These are phyloP conservation scores for Anisogramma anomala DNA, from an alignment of 2,329 filamentous ascomycete species.

Conservation along the genomic window DNA sequence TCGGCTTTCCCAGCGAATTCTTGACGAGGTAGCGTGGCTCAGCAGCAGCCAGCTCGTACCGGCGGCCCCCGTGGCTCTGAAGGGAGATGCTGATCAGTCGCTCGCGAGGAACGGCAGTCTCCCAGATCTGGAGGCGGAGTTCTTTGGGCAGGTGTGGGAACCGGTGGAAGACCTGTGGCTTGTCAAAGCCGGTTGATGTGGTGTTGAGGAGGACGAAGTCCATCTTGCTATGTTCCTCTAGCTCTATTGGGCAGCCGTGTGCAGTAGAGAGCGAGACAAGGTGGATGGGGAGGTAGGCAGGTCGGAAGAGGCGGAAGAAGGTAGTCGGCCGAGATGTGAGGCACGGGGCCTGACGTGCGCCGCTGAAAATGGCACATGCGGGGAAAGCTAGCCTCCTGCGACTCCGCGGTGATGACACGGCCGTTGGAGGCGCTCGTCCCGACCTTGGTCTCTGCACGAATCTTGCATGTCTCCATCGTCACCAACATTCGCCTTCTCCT, in stretches of 20 bases:
- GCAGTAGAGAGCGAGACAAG: no score
- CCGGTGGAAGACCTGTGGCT: neutral
- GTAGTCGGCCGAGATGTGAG: no score
- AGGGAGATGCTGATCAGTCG: conserved; percentile 3
- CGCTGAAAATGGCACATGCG: no score
- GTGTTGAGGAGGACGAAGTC: neutral
- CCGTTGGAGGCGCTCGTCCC: no score
- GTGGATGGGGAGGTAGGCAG: no score
- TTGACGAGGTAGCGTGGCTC: conserved; percentile 5
- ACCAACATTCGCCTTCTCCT: no score
- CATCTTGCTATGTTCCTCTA: neutral
- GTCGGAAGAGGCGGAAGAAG: no score
- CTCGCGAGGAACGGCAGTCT: conserved; percentile 8
- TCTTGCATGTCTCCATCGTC: no score
- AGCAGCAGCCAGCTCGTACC: neutral
- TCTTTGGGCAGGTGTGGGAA: conserved; percentile 10
- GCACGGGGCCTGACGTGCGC: no score
- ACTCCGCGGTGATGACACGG: no score
- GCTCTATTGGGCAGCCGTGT: neutral
- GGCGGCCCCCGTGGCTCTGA: neutral
- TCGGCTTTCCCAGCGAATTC: conserved; percentile 8
- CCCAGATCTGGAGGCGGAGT: conserved; percentile 11
- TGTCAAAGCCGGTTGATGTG: neutral
- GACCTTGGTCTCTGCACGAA: no score
- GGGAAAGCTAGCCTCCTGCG: no score